A percentile compares a stretch with the other conserved stretches of the same genome.
phyloP scores from a whole-genome alignment of 495 filamentous ascomycete genomes.

The Oidiodendron maius region DNA sequence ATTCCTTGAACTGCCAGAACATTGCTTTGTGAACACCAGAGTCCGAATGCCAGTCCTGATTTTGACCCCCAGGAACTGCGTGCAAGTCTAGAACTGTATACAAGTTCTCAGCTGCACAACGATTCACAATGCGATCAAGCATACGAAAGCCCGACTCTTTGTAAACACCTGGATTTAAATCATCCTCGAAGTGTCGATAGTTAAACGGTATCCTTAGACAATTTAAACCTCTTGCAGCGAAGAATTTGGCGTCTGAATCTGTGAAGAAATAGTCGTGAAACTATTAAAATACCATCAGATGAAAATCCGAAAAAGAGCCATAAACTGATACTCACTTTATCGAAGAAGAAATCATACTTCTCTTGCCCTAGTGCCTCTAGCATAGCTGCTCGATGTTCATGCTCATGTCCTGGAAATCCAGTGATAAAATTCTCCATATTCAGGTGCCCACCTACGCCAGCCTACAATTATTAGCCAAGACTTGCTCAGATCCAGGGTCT shows the following conservation, averaged over 20 bases:
- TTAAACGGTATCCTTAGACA: constrained; percentile 61
- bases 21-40: constrained; percentile 44
- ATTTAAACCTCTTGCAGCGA: constrained; percentile 51
- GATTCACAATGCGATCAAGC: constrained; percentile 52
- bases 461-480: no score
- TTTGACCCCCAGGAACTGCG: constrained; percentile 58
- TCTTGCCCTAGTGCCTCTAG: constrained; percentile 43
- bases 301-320: neutral
- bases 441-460: constrained; percentile 26
- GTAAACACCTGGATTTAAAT: constrained; percentile 52
- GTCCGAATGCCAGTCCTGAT: constrained; percentile 61
- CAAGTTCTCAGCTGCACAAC: constrained; percentile 50
- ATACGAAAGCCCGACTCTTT: constrained; percentile 53
- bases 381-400: constrained; percentile 50
- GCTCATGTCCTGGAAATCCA: constrained; percentile 56
- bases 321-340: constrained; percentile 26
- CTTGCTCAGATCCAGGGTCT: neutral
- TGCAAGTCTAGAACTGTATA: constrained; percentile 63
- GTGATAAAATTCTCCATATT: constrained; percentile 68
- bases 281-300: constrained; percentile 28
- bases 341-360: constrained; percentile 41
- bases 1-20: constrained; percentile 60
- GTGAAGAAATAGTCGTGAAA: constrained; percentile 63
- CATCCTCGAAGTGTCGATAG: constrained; percentile 59
- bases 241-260: constrained; percentile 53